Percentiles rank a stretch among this genome's conserved stretches.
Conservation (phyloP, 768 basidiomycete genomes). For the Pisolithus albus region DNA sequence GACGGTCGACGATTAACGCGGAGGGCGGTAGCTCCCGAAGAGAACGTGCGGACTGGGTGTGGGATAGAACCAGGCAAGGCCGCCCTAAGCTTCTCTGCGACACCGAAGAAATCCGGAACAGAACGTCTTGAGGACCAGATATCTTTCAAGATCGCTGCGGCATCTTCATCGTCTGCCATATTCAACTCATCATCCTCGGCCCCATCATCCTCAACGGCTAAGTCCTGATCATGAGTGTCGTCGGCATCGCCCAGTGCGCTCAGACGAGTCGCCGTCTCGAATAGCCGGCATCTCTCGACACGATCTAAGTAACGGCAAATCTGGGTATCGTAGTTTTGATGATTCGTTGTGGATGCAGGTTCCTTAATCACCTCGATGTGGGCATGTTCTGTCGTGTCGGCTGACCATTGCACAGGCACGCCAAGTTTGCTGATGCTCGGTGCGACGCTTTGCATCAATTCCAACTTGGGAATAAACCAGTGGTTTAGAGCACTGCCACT, state of each 20-base stretch:
- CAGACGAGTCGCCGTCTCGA: constrained; percentile 12
- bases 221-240: constrained; percentile 12
- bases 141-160: background rate
- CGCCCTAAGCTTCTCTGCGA: background rate
- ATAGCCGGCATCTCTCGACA: constrained; percentile 22
- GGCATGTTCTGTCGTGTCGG: constrained; percentile 8
- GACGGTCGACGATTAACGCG: constrained; percentile 20
- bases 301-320: constrained; percentile 30
- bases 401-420: constrained; percentile 21
- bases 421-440: constrained; percentile 26
- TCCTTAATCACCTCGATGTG: constrained; percentile 24
- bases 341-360: constrained; percentile 21
- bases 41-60: constrained; percentile 7
- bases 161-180: background rate
- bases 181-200: constrained; percentile 8
- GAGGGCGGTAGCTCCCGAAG: constrained; percentile 13
- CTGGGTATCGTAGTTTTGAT: constrained; percentile 24
- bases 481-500: constrained; percentile 23
- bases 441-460: constrained; percentile 30
- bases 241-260: constrained; percentile 1
- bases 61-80: constrained; percentile 4
- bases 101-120: background rate
- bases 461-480: constrained; percentile 40
- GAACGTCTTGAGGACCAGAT: background rate
- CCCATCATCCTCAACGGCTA: constrained; percentile 1